Percentiles rank a stretch among this genome's conserved stretches.
These are phyloP conservation scores for Setaria italica DNA, from an alignment of 202 grass and related monocot genomes.

Conservation along the genomic window DNA sequence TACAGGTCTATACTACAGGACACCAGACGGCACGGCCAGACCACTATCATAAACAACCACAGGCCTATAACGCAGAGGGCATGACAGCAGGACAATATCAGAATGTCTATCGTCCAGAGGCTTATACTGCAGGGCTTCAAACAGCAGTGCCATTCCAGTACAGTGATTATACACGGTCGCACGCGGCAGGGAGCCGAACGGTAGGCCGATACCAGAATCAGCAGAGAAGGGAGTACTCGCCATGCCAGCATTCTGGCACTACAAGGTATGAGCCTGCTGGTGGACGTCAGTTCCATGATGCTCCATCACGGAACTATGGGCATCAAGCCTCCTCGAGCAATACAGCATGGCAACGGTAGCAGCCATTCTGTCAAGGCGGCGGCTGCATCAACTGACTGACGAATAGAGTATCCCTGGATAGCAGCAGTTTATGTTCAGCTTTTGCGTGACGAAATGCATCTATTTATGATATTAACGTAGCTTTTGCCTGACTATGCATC, in stretches of 20 bases:
- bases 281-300: neutral
- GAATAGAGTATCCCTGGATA: neutral
- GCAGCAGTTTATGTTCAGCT: slow-evolving; percentile 1
- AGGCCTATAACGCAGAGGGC: neutral
- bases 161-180: neutral
- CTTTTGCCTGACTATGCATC: slow-evolving; percentile 25
- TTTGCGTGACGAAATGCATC: slow-evolving; percentile 6
- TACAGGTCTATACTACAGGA: neutral
- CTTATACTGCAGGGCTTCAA: neutral
- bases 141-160: slow-evolving; percentile 9
- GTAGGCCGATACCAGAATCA: slow-evolving; percentile 13
- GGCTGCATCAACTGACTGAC: neutral
- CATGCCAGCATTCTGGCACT: slow-evolving; percentile 12
- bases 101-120: neutral
- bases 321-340: slow-evolving; percentile 15
- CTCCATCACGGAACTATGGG: neutral
- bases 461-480: neutral
- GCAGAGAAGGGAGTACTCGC: slow-evolving; percentile 8
- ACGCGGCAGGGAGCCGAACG: neutral
- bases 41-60: neutral
- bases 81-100: neutral
- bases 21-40: neutral
- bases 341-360: slow-evolving; percentile 22
- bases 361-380: neutral
- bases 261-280: slow-evolving; percentile 16